Evolutionary conservation across 2,329 filamentous ascomycete species (phyloP), one percentile per base, ranked within the genome.

Genomic region (Botrytis galanthina): DNA sequence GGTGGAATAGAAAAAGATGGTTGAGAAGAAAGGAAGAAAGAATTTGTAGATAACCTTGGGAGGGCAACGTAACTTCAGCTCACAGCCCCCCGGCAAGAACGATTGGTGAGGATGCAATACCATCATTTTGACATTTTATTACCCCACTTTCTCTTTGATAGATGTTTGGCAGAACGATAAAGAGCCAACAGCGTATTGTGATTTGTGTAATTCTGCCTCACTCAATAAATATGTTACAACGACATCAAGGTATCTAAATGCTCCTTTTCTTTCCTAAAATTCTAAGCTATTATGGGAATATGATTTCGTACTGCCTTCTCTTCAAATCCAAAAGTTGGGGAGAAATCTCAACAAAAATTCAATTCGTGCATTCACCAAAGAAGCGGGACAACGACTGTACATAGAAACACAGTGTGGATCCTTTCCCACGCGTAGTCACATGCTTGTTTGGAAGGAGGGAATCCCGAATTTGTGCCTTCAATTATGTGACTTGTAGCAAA

Each of bases 61-160:
- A 63, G 10, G 39, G 16, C 9, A 29, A 44, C 42, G 62, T 42
- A 16, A 42, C 35, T 39, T 42, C 26, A 20, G 14, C 37, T 63
- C 7, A 63, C 60, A 32, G 57, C 57, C 57, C 57, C 54, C 32
- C 4, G 14, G 26, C 60, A n/a, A n/a, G 16, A 63, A 42, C 60
- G 26, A 63, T 63, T 63, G 61, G 39, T 20, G 20, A 42, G 61
- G n/a, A n/a, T 8, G 60, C 60, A n/a, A 4, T 39, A 62, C 60
- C 22, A 16, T 16, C 35, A 44, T 63, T 42, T 42, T 63, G 61
- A 42, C 26, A 42, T 54, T 20, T 44, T 22, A 44, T 63, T 63
- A 63, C 61, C 61, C 61, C 61, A 44, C 61, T 63, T 63, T 63
- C 61, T n/a, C 61, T 63, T 44, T 63, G 12, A n/a, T 8, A 9